Conservation (phyloP, 2,329 filamentous ascomycete species). For the Metarhizium album region DNA sequence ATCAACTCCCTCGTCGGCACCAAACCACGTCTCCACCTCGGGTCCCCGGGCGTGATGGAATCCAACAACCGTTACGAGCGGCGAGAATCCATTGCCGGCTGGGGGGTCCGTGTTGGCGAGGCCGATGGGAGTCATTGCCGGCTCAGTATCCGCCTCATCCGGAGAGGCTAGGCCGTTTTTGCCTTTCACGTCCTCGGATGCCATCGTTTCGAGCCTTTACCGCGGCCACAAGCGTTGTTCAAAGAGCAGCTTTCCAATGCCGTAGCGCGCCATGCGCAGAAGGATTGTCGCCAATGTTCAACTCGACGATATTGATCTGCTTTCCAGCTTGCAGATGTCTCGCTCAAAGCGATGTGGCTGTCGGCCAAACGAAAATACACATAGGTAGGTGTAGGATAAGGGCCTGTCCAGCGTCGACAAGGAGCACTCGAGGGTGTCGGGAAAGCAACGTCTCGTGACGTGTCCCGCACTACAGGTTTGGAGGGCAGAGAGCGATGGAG, state of each 20-base stretch:
- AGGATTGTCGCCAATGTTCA: not conserved
- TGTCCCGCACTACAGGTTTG: not conserved
- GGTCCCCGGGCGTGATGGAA: constrained; percentile 82
- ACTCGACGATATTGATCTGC: not conserved
- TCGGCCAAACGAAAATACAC: no score
- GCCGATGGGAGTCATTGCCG: constrained; percentile 21
- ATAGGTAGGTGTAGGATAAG: not conserved
- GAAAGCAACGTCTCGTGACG: not conserved
- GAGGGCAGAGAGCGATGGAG: not conserved
- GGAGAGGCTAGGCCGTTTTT: constrained; percentile 7
- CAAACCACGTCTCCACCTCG: constrained; percentile 90
- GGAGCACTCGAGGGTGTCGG: not conserved
- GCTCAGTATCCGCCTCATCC: constrained; percentile 16
- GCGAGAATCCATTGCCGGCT: constrained; percentile 38
- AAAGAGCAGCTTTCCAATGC: not conserved
- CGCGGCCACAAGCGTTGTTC: not conserved
- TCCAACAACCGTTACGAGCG: constrained; percentile 69
- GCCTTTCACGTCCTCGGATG: not conserved
- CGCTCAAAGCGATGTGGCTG: no score
- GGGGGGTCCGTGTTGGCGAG: constrained; percentile 21
- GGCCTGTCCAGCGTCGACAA: not conserved
- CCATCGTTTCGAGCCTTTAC: constrained; percentile 1
- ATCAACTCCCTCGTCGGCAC: constrained; percentile 60
- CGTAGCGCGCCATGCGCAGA: not conserved
- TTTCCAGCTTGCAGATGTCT: not conserved